Percentiles rank a stretch among this genome's conserved stretches.
Conservation (phyloP, 1,139 yeast genomes). For the Yamadazyma kanchanaburiensis region DNA sequence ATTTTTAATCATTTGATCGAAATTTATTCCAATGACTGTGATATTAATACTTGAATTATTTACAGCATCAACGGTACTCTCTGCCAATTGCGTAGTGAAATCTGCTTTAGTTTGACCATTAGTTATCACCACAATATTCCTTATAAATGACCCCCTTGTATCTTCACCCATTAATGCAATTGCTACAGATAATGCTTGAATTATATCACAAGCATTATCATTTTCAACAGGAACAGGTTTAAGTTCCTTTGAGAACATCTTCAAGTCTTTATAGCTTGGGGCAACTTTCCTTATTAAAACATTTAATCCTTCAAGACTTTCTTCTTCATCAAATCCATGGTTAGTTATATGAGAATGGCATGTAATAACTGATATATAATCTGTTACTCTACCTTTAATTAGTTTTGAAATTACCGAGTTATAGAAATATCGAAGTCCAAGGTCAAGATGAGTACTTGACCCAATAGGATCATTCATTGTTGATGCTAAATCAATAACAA, state of each 20-base stretch:
- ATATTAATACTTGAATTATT: conserved; percentile 21
- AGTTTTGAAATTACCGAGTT: conserved; percentile 42
- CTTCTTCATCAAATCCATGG: conserved; percentile 18
- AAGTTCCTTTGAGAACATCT: conserved; percentile 11
- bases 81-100: conserved; percentile 13
- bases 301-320: conserved; percentile 23
- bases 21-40: conserved; percentile 29
- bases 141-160: conserved; percentile 23
- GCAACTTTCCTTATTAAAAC: conserved; percentile 18
- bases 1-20: conserved; percentile 7
- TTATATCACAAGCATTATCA: conserved; percentile 16
- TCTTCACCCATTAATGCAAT: conserved; percentile 28
- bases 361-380: conserved; percentile 46
- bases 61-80: conserved; percentile 16
- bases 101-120: conserved; percentile 22
- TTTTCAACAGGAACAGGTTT: conserved; percentile 6
- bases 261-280: conserved; percentile 21
- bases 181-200: conserved; percentile 27
- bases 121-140: conserved; percentile 48
- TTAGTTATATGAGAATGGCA: conserved; percentile 30
- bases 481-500: conserved; percentile 50
- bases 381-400: conserved; percentile 54
- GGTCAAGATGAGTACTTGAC: conserved; percentile 30
- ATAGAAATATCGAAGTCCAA: conserved; percentile 37
- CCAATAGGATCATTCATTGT: conserved; percentile 28